phyloP scores from a whole-genome alignment of 345 rosid species.

The Eucalyptus pauciflora region DNA sequence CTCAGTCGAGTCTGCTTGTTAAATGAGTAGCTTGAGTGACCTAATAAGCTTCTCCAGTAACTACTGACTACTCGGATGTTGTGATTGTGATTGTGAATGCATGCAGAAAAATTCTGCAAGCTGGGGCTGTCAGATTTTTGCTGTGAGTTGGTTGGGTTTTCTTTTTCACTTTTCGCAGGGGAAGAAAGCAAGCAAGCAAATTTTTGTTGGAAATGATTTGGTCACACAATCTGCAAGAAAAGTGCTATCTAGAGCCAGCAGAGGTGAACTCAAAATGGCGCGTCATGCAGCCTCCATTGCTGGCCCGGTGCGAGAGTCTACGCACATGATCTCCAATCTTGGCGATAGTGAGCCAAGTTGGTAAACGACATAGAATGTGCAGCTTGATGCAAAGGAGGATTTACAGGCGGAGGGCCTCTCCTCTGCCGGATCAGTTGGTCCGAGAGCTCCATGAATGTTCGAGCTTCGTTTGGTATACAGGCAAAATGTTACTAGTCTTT shows the following conservation, averaged over 20 bases:
- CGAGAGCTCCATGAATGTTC: not conserved
- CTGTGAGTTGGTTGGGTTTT: not conserved
- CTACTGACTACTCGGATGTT: not conserved
- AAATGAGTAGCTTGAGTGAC: not conserved
- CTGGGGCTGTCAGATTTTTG: not conserved
- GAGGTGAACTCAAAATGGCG: not conserved
- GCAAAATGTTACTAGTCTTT: not conserved
- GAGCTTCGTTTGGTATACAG: not conserved
- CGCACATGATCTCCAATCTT: accelerated
- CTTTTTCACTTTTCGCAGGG: not conserved
- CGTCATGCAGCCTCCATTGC: not conserved
- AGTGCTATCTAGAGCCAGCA: not conserved
- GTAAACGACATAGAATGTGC: not conserved
- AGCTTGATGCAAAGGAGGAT: not conserved
- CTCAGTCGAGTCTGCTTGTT: not conserved
- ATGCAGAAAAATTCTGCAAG: not conserved
- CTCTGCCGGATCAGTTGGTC: not conserved
- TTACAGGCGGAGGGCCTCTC: not conserved
- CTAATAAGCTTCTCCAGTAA: not conserved
- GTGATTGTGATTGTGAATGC: not conserved
- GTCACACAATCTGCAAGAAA: not conserved
- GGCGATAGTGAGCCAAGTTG: not conserved
- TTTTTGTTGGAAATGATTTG: not conserved
- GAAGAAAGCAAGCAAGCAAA: not conserved
- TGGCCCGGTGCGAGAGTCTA: not conserved